Percentiles rank a stretch among this genome's conserved stretches.
Evolutionary conservation across 1,284 basidiomycete genomes (phyloP).

Genomic region (Cutaneotrichosporon mucoides): DNA sequence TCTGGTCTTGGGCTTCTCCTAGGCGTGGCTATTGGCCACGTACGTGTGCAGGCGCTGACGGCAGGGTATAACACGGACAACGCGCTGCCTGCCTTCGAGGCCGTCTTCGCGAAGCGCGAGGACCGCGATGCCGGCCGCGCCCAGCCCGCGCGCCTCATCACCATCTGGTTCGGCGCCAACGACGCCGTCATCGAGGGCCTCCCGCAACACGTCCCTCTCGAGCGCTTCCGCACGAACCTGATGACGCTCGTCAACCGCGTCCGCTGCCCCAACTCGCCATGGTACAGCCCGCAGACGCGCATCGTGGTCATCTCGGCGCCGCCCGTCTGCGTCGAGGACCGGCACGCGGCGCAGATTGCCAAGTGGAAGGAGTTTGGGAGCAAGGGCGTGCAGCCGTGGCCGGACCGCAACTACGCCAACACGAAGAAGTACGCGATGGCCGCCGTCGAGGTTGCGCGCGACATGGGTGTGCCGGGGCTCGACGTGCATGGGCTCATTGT

Average conservation of each 20-base stretch:
- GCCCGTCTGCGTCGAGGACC: conserved; percentile 63
- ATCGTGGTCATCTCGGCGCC: conserved; percentile 79
- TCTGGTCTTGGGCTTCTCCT: background rate
- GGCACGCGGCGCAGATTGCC: conserved; percentile 44
- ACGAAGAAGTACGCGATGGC: conserved; percentile 61
- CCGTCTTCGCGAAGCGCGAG: conserved; percentile 59
- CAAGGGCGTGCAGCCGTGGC: conserved; percentile 31
- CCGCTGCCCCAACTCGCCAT: conserved; percentile 58
- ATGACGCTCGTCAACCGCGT: conserved; percentile 61
- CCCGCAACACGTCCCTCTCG: conserved; percentile 57
- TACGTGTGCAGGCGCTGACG: conserved; percentile 1
- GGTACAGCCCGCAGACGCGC: conserved; percentile 68
- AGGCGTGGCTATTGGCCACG: too few species aligned
- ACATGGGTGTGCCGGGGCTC: conserved; percentile 58
- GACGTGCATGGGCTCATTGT: conserved; percentile 68
- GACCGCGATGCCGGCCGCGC: conserved; percentile 55
- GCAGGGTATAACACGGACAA: conserved; percentile 68
- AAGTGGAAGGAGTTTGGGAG: conserved; percentile 32
- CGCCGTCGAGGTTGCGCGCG: conserved; percentile 57
- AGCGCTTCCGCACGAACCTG: conserved; percentile 65
- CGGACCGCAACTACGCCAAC: conserved; percentile 60
- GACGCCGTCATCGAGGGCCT: conserved; percentile 61
- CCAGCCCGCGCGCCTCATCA: conserved; percentile 60
- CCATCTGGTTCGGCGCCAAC: conserved; percentile 84
- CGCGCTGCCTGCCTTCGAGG: conserved; percentile 70